Evolutionary conservation across 371 early-diverging fungal species (phyloP).

Genomic region (Zychaea mexicana): DNA sequence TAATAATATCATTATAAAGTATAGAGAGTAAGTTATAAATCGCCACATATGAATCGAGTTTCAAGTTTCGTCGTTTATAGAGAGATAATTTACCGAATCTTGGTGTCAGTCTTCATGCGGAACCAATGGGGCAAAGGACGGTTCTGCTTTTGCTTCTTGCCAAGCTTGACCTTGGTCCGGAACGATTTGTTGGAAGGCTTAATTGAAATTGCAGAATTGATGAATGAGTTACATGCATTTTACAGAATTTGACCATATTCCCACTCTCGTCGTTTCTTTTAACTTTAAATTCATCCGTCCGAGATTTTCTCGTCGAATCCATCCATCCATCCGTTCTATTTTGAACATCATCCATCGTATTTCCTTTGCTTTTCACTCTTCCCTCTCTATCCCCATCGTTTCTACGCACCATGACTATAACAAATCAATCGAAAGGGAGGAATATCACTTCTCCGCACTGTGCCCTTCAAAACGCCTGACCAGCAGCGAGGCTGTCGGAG

Average conservation of each 20-base stretch:
- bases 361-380: neutral
- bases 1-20: conserved; percentile 11
- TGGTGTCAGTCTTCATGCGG: conserved; percentile 91
- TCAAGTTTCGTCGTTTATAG: neutral
- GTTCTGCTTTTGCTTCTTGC: conserved; percentile 97
- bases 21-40: neutral
- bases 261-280: conserved; percentile 1
- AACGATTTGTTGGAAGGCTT: conserved; percentile 94
- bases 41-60: neutral
- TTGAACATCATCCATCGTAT: neutral
- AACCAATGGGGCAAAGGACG: conserved; percentile 96
- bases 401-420: conserved; percentile 5
- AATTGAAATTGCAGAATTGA: conserved; percentile 8
- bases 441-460: neutral
- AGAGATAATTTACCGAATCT: conserved; percentile 16
- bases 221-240: neutral
- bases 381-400: neutral
- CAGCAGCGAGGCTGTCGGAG: neutral
- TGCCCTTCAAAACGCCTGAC: neutral
- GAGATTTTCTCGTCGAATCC: conserved; percentile 6
- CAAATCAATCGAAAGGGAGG: neutral
- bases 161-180: conserved; percentile 92
- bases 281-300: neutral
- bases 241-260: too few relatives aligned
- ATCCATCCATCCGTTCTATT: conserved; percentile 6